phyloP scores from a whole-genome alignment of 2,329 filamentous ascomycete genomes.

The Phialemonium atrogriseum region DNA sequence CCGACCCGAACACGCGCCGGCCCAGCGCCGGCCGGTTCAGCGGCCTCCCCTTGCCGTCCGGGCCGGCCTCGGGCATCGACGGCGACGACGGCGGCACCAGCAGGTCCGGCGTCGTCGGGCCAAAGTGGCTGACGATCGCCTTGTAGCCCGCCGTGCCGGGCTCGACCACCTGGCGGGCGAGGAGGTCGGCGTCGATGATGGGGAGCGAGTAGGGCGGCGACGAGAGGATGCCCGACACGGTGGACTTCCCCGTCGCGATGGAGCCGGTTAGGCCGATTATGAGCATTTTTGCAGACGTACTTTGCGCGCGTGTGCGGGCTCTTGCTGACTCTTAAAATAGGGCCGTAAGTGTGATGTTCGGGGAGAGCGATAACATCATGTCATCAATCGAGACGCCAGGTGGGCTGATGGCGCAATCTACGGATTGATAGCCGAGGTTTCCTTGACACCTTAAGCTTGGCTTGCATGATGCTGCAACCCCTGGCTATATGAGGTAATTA shows the following conservation, averaged over 20 bases:
- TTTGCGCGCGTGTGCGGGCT: no score
- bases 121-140: conserved; percentile 75
- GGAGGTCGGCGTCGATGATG: conserved; percentile 86
- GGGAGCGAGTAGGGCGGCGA: conserved; percentile 76
- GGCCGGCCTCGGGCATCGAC: conserved; percentile 44
- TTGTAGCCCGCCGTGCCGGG: conserved; percentile 80
- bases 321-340: no score
- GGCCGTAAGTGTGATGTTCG: not conserved
- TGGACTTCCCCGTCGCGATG: conserved; percentile 97
- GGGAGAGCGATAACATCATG: no score
- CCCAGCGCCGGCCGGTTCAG: conserved; percentile 84
- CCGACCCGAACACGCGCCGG: conserved; percentile 75
- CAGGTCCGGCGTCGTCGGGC: conserved; percentile 74
- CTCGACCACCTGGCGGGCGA: conserved; percentile 90
- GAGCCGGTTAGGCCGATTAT: conserved; percentile 94
- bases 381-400: no score
- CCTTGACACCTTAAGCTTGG: no score
- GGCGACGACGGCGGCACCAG: conserved; percentile 54
- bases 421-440: no score
- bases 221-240: conserved; percentile 77
- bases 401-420: no score
- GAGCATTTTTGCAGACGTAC: conserved; percentile 65
- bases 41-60: conserved; percentile 56
- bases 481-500: no score
- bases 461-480: no score